A percentile compares a stretch with the other conserved stretches of the same genome.
These are phyloP conservation scores for Corymbia calophylla DNA, from an alignment of 441 rosid species.

Conservation along the genomic window DNA sequence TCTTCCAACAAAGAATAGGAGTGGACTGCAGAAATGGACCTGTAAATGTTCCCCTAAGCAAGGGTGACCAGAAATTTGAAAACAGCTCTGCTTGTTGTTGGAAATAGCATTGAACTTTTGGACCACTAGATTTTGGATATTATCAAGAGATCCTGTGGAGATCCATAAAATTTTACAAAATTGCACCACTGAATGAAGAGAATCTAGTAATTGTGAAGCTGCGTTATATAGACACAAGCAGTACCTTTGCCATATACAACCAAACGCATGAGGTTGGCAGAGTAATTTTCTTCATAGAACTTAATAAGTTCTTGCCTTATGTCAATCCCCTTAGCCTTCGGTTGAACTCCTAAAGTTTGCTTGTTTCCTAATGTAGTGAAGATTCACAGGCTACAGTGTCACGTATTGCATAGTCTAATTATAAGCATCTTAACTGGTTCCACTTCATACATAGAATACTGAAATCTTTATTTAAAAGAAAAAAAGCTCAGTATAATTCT, in stretches of 20 bases:
- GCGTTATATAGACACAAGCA: background rate
- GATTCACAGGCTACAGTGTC: background rate
- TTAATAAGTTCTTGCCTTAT: background rate
- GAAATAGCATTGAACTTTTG: background rate
- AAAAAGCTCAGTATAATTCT: background rate
- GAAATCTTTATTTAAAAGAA: background rate
- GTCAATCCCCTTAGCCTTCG: background rate
- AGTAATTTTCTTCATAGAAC: background rate
- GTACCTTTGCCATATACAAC: background rate
- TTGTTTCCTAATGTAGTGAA: background rate
- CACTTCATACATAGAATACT: background rate
- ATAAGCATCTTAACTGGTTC: background rate
- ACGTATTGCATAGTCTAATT: background rate
- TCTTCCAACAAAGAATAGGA: background rate
- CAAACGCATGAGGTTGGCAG: background rate
- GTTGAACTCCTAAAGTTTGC: background rate
- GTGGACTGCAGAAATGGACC: background rate
- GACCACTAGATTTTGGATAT: background rate
- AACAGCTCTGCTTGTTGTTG: background rate
- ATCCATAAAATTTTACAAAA: background rate
- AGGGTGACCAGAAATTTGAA: background rate
- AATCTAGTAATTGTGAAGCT: background rate
- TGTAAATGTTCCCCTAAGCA: background rate
- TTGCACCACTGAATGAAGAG: background rate
- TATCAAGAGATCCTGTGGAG: slow-evolving; percentile 1